phyloP scores from a whole-genome alignment of 163 green algal genomes.

The Chloromonas sp. region DNA sequence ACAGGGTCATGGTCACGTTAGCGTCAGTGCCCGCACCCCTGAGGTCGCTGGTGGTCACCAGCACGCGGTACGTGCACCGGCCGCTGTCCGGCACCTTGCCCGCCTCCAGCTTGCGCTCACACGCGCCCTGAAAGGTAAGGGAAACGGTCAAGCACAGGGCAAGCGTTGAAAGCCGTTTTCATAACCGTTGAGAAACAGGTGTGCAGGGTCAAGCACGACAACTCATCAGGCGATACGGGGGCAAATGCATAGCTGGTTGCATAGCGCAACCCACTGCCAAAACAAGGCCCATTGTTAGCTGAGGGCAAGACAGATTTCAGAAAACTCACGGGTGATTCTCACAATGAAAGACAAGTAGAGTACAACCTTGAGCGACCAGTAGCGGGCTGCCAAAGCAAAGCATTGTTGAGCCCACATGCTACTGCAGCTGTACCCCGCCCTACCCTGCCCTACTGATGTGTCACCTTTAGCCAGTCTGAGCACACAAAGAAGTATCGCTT shows the following conservation, averaged over 20 bases:
- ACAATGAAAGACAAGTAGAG: no score
- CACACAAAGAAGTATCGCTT: conserved; percentile 46
- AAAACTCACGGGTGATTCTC: no score
- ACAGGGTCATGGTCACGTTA: conserved; percentile 38
- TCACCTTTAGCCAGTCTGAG: conserved; percentile 56
- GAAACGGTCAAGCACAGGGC: neutral
- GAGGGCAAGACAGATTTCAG: no score
- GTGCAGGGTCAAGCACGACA: no score
- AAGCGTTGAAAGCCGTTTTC: no score
- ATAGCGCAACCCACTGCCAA: neutral
- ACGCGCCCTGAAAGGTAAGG: conserved; percentile 15
- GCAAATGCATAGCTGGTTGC: neutral
- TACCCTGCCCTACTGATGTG: neutral
- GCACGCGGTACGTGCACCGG: conserved; percentile 34
- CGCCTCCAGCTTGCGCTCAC: conserved; percentile 29
- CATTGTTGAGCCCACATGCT: no score
- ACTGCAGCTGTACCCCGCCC: no score
- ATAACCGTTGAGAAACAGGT: no score
- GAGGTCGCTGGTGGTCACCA: conserved; percentile 50
- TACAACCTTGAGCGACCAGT: no score
- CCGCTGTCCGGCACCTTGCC: conserved; percentile 20
- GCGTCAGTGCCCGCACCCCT: conserved; percentile 47
- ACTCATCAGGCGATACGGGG: no score
- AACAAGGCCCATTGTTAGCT: no score
- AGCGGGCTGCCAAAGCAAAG: no score